These are phyloP conservation scores for Noccaea caerulescens DNA, from an alignment of 345 rosid genomes.

Conservation along the genomic window DNA sequence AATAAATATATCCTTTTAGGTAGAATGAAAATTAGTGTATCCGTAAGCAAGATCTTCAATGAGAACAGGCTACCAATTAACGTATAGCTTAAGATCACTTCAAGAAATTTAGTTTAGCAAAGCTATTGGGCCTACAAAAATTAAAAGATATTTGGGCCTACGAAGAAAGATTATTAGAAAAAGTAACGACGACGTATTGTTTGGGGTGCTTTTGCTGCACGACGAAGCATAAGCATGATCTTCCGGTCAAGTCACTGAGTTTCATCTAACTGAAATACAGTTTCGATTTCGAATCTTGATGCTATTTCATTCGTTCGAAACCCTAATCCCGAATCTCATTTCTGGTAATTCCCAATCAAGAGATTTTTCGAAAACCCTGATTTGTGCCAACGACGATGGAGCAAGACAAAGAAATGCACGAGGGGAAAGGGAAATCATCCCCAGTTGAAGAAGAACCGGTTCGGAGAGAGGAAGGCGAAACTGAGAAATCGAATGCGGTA, in stretches of 20 bases:
- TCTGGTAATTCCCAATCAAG: neutral
- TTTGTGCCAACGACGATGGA: slow-evolving; percentile 47
- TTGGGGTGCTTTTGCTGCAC: slow-evolving; percentile 19
- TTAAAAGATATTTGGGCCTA: too few relatives aligned
- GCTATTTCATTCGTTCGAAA: slow-evolving; percentile 1
- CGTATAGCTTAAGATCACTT: too few relatives aligned
- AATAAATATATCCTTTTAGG: neutral
- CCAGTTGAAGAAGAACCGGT: slow-evolving; percentile 29
- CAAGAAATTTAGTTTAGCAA: too few relatives aligned
- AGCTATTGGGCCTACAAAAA: neutral
- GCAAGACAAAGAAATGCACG: slow-evolving; percentile 40
- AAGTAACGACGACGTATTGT: neutral
- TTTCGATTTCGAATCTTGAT: slow-evolving; percentile 4
- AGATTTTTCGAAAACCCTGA: slow-evolving; percentile 11
- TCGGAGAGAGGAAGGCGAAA: slow-evolving; percentile 38
- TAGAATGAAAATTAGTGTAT: neutral
- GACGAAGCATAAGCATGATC: slow-evolving; percentile 33
- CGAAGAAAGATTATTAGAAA: too few relatives aligned
- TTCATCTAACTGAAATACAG: slow-evolving; percentile 36
- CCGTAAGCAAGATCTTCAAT: neutral
- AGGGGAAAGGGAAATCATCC: slow-evolving; percentile 30
- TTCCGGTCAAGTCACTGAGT: slow-evolving; percentile 28
- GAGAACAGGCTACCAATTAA: too few relatives aligned
- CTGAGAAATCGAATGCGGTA: slow-evolving; percentile 17
- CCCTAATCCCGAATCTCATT: slow-evolving; percentile 28